Percentiles rank a stretch among this genome's conserved stretches.
Conservation (phyloP, 768 basidiomycete genomes). For the Boletus insuetus region DNA sequence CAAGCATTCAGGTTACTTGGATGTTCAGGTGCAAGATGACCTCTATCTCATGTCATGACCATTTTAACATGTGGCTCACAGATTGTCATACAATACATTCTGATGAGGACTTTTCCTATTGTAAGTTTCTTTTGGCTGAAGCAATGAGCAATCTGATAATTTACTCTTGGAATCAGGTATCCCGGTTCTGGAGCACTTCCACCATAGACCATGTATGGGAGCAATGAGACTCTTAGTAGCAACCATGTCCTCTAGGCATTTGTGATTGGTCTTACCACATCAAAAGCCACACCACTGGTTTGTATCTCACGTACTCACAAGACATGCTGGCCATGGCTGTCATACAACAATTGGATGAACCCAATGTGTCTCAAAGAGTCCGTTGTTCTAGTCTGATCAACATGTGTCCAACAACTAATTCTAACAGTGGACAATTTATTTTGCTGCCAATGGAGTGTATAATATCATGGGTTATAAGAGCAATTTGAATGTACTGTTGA, state of each 20-base stretch:
- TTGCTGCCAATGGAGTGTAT: neutral
- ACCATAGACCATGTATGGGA: too few species aligned
- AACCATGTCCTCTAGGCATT: neutral
- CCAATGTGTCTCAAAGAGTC: neutral
- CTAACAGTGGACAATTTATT: neutral
- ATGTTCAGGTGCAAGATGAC: too few species aligned
- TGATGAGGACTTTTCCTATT: too few species aligned
- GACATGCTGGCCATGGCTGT: neutral
- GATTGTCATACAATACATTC: too few species aligned
- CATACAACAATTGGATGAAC: neutral
- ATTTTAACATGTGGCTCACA: too few species aligned
- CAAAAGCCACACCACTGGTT: neutral
- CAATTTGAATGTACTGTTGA: neutral
- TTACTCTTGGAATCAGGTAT: too few species aligned
- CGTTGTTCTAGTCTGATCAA: neutral
- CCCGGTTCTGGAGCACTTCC: too few species aligned
- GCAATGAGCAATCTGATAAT: too few species aligned
- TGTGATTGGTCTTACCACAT: neutral
- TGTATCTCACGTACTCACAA: constrained; percentile 1
- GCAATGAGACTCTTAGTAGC: too few species aligned
- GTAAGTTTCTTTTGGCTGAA: too few species aligned
- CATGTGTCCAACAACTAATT: neutral
- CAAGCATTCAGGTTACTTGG: too few species aligned
- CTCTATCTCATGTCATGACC: too few species aligned
- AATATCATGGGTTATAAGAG: neutral